A percentile compares a stretch with the other conserved stretches of the same genome.
Conservation (phyloP, 2,329 filamentous ascomycete species). For the Talaromyces verruculosus region DNA sequence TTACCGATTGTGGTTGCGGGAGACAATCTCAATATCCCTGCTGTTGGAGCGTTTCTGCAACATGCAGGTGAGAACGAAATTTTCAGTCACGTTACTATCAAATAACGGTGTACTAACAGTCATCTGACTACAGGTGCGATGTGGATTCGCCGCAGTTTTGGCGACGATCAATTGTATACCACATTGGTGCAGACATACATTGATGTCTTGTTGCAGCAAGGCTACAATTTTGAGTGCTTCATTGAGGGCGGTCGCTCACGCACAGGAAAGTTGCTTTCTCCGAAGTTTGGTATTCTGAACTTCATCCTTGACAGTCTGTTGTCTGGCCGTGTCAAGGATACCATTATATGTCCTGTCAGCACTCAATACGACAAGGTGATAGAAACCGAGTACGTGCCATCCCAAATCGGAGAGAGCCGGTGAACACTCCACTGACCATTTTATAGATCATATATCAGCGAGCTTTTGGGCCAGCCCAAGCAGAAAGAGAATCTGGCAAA, state of each 20-base stretch:
- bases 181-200: conserved; percentile 96
- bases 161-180: conserved; percentile 84
- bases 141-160: conserved; percentile 92
- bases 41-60: conserved; percentile 86
- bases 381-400: conserved; percentile 68
- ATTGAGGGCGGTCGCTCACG: conserved; percentile 92
- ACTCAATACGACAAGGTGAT: conserved; percentile 99
- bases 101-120: conserved; percentile 1
- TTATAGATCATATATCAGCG: conserved; percentile 79
- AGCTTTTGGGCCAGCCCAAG: conserved; percentile 90
- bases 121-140: conserved; percentile 63
- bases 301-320: conserved; percentile 90
- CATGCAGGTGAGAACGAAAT: conserved; percentile 62
- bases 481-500: conserved; percentile 90
- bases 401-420: too few species aligned
- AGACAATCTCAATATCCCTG: conserved; percentile 92
- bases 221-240: conserved; percentile 95
- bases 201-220: conserved; percentile 83
- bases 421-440: conserved; percentile 19
- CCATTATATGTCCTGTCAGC: conserved; percentile 91
- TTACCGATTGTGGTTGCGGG: conserved; percentile 91
- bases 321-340: conserved; percentile 82
- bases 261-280: conserved; percentile 88
- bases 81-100: neutral
- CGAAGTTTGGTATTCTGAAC: conserved; percentile 91